phyloP scores from a whole-genome alignment of 495 filamentous ascomycete species.

The Achaetomiella virescens region DNA sequence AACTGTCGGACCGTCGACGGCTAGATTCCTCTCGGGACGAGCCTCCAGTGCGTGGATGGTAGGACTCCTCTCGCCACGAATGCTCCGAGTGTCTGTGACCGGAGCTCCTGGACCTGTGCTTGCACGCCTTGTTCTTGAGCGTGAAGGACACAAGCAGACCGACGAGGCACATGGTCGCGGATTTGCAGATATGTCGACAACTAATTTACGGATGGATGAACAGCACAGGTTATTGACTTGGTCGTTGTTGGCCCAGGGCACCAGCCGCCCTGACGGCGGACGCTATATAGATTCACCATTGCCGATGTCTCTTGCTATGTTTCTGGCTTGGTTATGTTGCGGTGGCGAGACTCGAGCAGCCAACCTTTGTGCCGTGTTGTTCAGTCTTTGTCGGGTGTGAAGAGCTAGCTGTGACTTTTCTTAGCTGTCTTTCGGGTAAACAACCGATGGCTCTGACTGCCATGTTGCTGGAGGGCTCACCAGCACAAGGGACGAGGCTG shows the following conservation, averaged over 20 bases:
- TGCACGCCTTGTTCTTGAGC: not conserved
- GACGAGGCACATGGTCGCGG: slow-evolving; percentile 11
- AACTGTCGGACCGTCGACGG: no score
- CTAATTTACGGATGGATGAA: not conserved
- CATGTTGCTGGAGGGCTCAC: not conserved
- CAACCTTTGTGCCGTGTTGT: not conserved
- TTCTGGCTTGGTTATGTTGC: not conserved
- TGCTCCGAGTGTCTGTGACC: not conserved
- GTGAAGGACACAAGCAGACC: slow-evolving; percentile 7
- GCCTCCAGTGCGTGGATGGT: no score
- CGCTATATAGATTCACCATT: slow-evolving; percentile 3
- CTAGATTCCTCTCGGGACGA: no score
- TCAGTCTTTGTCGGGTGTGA: not conserved
- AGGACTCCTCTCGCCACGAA: not conserved
- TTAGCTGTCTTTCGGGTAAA: not conserved
- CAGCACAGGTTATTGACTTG: not conserved
- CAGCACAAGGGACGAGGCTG: not conserved
- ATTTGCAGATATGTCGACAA: not conserved
- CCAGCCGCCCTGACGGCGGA: not conserved
- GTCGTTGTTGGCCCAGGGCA: not conserved
- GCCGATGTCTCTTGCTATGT: not conserved
- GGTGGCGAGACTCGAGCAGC: not conserved
- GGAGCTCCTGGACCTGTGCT: slow-evolving; percentile 3
- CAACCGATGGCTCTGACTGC: not conserved
- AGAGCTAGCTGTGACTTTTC: not conserved